Evolutionary conservation across 2,329 filamentous ascomycete species (phyloP).

Genomic region (Didymella lethalis): DNA sequence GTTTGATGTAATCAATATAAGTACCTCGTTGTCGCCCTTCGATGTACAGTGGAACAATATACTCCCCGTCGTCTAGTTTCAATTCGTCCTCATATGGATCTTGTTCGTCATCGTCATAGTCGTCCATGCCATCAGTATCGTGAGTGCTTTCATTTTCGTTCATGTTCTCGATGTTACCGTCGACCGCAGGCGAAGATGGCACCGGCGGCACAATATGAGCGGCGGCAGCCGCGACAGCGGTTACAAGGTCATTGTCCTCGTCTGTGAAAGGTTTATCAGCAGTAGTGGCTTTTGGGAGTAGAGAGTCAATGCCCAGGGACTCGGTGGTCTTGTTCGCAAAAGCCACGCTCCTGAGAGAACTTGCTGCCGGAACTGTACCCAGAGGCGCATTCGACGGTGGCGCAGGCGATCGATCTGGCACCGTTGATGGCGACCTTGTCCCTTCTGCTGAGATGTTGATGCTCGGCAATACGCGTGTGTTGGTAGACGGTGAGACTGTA

Average conservation of each 20-base stretch:
- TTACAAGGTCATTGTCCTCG: conserved; percentile 17
- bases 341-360: conserved; percentile 41
- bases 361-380: conserved; percentile 36
- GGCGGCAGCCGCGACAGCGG: conserved; percentile 2
- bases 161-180: conserved; percentile 28
- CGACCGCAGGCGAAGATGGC: conserved; percentile 5
- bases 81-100: conserved; percentile 41
- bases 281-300: neutral
- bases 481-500: neutral
- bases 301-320: conserved; percentile 2
- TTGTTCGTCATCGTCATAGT: conserved; percentile 26
- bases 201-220: neutral
- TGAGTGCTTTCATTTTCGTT: conserved; percentile 2
- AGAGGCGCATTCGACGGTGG: conserved; percentile 39
- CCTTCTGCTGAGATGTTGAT: conserved; percentile 27
- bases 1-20: conserved; percentile 33
- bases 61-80: conserved; percentile 39
- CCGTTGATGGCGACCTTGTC: conserved; percentile 47
- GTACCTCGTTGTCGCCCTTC: conserved; percentile 41
- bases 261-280: conserved; percentile 3
- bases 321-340: conserved; percentile 21
- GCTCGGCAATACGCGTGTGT: neutral
- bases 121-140: conserved; percentile 22
- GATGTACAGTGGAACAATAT: conserved; percentile 45
- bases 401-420: conserved; percentile 41